Evolutionary conservation across 2,329 filamentous ascomycete species (phyloP).

Genomic region (Tolypocladium tundrense): DNA sequence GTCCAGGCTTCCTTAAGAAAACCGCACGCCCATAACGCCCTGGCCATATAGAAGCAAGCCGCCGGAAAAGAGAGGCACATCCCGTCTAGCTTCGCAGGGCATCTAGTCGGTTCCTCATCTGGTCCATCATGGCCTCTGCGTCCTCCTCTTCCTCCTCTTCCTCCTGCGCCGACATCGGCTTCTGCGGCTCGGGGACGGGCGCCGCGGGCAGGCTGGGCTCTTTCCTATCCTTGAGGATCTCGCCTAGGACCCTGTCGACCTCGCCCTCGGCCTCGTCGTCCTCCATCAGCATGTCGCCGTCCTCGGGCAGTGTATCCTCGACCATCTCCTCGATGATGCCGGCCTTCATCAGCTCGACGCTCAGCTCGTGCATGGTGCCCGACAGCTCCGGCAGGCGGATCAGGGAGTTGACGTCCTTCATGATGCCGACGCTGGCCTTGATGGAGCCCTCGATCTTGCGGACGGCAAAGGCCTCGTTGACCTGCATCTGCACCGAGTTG

Average conservation of each 20-base stretch:
- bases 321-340: slow-evolving; percentile 98
- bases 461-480: slow-evolving; percentile 90
- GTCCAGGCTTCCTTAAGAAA: background rate
- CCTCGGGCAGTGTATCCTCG: slow-evolving; percentile 71
- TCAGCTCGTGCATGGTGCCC: slow-evolving; percentile 80
- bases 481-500: slow-evolving; percentile 90
- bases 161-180: slow-evolving; percentile 42
- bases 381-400: slow-evolving; percentile 77
- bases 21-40: background rate
- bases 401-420: slow-evolving; percentile 90
- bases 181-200: slow-evolving; percentile 44
- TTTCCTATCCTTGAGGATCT: slow-evolving; percentile 76
- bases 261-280: slow-evolving; percentile 69
- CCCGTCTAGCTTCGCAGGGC: slow-evolving; percentile 71
- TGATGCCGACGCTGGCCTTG: slow-evolving; percentile 75
- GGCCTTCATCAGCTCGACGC: slow-evolving; percentile 81
- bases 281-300: slow-evolving; percentile 60
- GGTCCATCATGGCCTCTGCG: slow-evolving; percentile 79
- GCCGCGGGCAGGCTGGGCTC: slow-evolving; percentile 47
- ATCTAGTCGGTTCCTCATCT: slow-evolving; percentile 88
- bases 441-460: slow-evolving; percentile 94
- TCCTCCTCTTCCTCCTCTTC: slow-evolving; percentile 80
- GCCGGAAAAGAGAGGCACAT: background rate
- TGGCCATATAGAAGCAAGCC: background rate
- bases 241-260: slow-evolving; percentile 85